A percentile compares a stretch with the other conserved stretches of the same genome.
Evolutionary conservation across 805 yeast genomes (phyloP).

Genomic region (Candida morakotiae): DNA sequence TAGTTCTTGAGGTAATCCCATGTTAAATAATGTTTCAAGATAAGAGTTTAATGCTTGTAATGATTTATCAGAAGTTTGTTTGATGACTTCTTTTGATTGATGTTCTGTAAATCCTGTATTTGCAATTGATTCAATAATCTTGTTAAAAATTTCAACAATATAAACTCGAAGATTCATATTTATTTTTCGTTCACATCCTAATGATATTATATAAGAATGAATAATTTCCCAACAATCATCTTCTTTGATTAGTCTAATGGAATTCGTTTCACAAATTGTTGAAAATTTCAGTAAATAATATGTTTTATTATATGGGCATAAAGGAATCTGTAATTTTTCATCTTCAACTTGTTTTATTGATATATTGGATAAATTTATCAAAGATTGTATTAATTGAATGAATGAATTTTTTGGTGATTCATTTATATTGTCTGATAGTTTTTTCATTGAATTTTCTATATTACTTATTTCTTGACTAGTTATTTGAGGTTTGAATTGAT

Average conservation of each 20-base stretch:
- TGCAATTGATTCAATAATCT: constrained; percentile 41
- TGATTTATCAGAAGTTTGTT: constrained; percentile 43
- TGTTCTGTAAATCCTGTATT: constrained; percentile 32
- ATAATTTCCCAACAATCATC: constrained; percentile 47
- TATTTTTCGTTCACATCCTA: constrained; percentile 42
- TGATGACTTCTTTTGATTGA: constrained; percentile 14
- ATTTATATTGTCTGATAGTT: constrained; percentile 57
- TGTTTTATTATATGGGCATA: constrained; percentile 53
- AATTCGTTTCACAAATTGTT: constrained; percentile 49
- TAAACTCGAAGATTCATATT: constrained; percentile 42
- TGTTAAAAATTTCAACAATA: constrained; percentile 50
- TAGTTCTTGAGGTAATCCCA: constrained; percentile 38
- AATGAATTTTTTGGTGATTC: constrained; percentile 53
- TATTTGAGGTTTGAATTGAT: constrained; percentile 28
- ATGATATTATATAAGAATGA: constrained; percentile 40
- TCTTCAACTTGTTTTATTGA: constrained; percentile 10
- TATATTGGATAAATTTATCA: constrained; percentile 40
- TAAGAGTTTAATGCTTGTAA: constrained; percentile 46
- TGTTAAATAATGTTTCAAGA: constrained; percentile 36
- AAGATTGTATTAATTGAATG: constrained; percentile 40
- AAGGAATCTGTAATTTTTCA: constrained; percentile 13
- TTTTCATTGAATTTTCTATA: constrained; percentile 54
- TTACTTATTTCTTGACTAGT: constrained; percentile 43
- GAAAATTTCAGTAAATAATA: constrained; percentile 54
- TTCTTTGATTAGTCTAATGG: constrained; percentile 40